Base-by-base conservation (phyloP, 176 grass and related monocot genomes). In the Echinochloa phyllopogon region DNA sequence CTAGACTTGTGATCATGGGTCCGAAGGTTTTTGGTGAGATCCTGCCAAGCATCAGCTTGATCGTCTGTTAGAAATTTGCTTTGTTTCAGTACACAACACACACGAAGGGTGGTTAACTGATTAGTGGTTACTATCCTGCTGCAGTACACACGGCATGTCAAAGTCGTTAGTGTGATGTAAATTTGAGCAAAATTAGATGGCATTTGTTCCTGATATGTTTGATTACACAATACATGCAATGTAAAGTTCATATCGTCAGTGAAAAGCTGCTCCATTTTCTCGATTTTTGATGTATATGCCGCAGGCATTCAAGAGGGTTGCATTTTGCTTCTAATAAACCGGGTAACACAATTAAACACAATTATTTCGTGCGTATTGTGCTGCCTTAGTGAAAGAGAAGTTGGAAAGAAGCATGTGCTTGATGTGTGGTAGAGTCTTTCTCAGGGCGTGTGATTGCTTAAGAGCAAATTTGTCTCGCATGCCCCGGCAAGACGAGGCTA, bases 131-230 rank as follows among this genome's bases (percentile, higher is more conserved):
- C 47, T 72, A 87, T 59, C 65, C 23, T 69, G 15, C 65, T 44
- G 21, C 1, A 21, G 59, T 17, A 50, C 18, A 29, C 51, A 39
- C 20, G 43, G 67, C 9, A 8, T 45, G 48, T 66, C 4, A 40
- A 74, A 80, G 37, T 36, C 59, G n/a, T 5, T 8, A 60, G 17
- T 9, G 69, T 47, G 24, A 74, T 58, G 60, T 75, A 82, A 57
- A 81, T 57, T 45, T 82, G 12, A 20, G 49, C 24, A 87, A 56
- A 14, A 45, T 37, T 80, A 44, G 59, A 27, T 14, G 27, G 6
- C n/a, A 33, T 72, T 64, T 45, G 23, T 23, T 87, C 48, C 44
- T 38, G 23, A 15, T 55, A 49, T 8, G 33, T 42, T 79, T 41
- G 49, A 41, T 21, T 65, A 25, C 10, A n/a, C 52, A 41, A 15